Percentiles rank a stretch among this genome's conserved stretches.
These are phyloP conservation scores for Citeromyces hawaiiensis DNA, from an alignment of 1,139 yeast species.

Conservation along the genomic window DNA sequence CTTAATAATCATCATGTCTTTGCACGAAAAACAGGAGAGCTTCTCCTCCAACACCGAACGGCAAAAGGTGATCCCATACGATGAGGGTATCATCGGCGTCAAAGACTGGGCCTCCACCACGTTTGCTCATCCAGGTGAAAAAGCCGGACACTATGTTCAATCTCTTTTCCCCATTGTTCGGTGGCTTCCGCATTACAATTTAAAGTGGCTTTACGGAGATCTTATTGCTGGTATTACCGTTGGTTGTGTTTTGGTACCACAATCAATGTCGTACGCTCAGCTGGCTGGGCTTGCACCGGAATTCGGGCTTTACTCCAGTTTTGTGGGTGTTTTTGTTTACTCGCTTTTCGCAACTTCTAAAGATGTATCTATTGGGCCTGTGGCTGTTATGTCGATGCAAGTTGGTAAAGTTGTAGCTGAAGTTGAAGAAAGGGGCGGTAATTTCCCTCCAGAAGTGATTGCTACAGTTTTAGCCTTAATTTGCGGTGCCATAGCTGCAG, in stretches of 20 bases:
- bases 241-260: conserved; percentile 89
- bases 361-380: conserved; percentile 95
- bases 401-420: conserved; percentile 65
- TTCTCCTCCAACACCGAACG: background rate
- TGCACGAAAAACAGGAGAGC: background rate
- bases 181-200: conserved; percentile 81
- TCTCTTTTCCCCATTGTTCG: conserved; percentile 66
- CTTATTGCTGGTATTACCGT: conserved; percentile 87
- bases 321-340: conserved; percentile 82
- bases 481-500: conserved; percentile 78
- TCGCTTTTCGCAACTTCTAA: conserved; percentile 89
- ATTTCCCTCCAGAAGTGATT: conserved; percentile 38
- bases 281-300: conserved; percentile 73
- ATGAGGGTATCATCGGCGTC: conserved; percentile 28
- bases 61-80: conserved; percentile 15
- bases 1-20: background rate
- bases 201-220: conserved; percentile 70
- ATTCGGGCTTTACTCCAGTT: conserved; percentile 84
- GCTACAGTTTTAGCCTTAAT: conserved; percentile 72
- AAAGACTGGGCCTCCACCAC: conserved; percentile 28
- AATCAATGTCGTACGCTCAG: conserved; percentile 89
- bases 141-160: conserved; percentile 28
- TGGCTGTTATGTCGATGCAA: conserved; percentile 89
- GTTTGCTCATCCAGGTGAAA: conserved; percentile 26
- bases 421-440: conserved; percentile 31